phyloP scores from a whole-genome alignment of 176 grass and related monocot genomes.

The Cymbopogon citratus region DNA sequence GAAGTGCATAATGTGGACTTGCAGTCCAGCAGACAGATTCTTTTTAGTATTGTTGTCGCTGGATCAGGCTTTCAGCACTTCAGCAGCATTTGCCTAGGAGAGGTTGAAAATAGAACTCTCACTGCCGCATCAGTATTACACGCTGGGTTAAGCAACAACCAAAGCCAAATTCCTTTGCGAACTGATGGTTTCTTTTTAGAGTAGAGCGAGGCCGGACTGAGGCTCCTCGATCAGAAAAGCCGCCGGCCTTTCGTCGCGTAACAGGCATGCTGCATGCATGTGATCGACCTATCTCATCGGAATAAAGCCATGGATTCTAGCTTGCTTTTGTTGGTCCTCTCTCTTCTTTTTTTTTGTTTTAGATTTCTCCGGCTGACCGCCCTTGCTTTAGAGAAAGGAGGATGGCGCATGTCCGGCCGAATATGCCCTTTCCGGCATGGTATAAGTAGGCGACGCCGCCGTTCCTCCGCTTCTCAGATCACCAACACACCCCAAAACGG shows the following conservation, averaged over 20 bases:
- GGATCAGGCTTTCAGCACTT: too few species aligned
- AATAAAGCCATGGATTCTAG: constrained; percentile 24
- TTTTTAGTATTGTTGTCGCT: too few species aligned
- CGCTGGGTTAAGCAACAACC: too few species aligned
- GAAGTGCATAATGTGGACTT: too few species aligned
- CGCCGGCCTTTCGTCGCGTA: constrained; percentile 7
- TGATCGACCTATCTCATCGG: background rate
- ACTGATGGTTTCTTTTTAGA: too few species aligned
- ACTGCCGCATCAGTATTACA: too few species aligned
- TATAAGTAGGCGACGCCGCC: background rate
- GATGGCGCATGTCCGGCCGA: background rate
- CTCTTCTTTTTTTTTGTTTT: background rate
- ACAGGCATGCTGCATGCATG: background rate
- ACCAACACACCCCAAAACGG: background rate
- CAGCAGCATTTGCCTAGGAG: too few species aligned
- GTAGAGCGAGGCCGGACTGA: too few species aligned
- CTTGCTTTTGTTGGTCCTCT: background rate
- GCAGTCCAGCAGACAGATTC: too few species aligned
- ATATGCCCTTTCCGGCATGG: constrained; percentile 23
- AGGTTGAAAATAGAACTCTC: too few species aligned
- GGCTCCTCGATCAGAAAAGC: background rate
- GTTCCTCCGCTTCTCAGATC: background rate
- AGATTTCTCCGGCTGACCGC: background rate
- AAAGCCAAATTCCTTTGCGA: too few species aligned
- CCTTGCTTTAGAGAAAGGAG: background rate